A percentile compares a stretch with the other conserved stretches of the same genome.
Conservation (phyloP, 2,329 filamentous ascomycete species). For the Ascosphaera apis region DNA sequence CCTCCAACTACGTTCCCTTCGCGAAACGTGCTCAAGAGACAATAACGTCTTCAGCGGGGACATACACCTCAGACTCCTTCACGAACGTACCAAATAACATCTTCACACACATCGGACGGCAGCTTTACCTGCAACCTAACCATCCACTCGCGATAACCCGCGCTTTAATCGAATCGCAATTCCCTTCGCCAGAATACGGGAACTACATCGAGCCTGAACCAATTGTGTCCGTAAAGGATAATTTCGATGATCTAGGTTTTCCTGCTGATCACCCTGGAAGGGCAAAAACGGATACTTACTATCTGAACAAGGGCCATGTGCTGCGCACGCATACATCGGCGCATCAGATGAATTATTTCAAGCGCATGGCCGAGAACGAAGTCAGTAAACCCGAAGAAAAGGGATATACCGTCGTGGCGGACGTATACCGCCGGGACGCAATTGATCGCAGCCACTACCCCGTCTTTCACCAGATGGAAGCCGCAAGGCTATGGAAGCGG, state of each 20-base stretch:
- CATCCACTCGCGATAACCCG: conserved; percentile 83
- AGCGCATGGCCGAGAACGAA: conserved; percentile 29
- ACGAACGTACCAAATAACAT: conserved; percentile 67
- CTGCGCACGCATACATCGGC: conserved; percentile 86
- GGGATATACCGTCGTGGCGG: conserved; percentile 77
- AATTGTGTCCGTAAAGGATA: conserved; percentile 62
- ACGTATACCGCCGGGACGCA: conserved; percentile 88
- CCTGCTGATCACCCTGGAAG: conserved; percentile 70
- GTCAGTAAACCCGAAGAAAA: conserved; percentile 19
- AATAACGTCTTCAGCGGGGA: conserved; percentile 36
- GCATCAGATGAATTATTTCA: conserved; percentile 71
- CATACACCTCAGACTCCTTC: conserved; percentile 52
- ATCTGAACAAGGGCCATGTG: conserved; percentile 64
- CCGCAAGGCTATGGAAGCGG: conserved; percentile 71
- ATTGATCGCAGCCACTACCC: conserved; percentile 92
- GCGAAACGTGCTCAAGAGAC: conserved; percentile 9
- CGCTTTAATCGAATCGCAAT: conserved; percentile 75
- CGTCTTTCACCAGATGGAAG: conserved; percentile 97
- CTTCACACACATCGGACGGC: conserved; percentile 46
- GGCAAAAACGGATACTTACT: conserved; percentile 80
- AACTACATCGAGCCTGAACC: conserved; percentile 62
- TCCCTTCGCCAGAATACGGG: conserved; percentile 47
- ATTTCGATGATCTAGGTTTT: conserved; percentile 95
- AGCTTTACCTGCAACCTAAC: conserved; percentile 71
- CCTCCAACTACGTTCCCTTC: too few relatives aligned